Evolutionary conservation across 495 filamentous ascomycete genomes (phyloP).

Genomic region (Penicillium soppii): DNA sequence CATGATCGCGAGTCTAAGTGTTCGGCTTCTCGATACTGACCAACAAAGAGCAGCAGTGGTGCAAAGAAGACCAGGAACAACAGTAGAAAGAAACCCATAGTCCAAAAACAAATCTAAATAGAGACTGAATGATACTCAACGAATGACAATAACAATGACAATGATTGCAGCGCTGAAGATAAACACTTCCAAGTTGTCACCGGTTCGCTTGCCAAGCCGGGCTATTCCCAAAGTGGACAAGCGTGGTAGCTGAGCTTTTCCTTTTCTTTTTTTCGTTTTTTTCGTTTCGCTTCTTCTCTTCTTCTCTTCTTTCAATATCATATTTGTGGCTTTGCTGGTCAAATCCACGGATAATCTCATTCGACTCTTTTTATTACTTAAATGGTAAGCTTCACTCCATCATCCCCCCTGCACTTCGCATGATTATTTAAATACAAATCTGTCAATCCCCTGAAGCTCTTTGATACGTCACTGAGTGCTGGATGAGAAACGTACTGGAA

Average conservation of each 20-base stretch:
- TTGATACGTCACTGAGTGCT: constrained; percentile 45
- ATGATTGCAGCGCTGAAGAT: neutral
- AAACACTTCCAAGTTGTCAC: neutral
- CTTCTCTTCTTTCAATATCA: constrained; percentile 11
- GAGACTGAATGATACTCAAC: neutral
- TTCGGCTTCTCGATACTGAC: constrained; percentile 26
- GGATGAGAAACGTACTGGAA: constrained; percentile 50
- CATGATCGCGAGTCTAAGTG: neutral
- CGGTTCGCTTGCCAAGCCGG: constrained; percentile 10
- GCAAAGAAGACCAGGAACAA: constrained; percentile 50
- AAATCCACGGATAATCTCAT: constrained; percentile 18
- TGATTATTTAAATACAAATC: constrained; percentile 78
- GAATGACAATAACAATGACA: too few relatives aligned
- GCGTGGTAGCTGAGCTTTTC: constrained; percentile 18
- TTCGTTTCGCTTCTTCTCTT: constrained; percentile 15
- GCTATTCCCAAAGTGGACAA: constrained; percentile 29
- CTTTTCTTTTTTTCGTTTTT: constrained; percentile 21
- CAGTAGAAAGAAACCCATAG: constrained; percentile 51
- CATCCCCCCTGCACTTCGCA: constrained; percentile 35
- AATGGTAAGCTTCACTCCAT: constrained; percentile 35
- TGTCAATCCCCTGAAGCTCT: constrained; percentile 86
- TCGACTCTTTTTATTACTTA: constrained; percentile 16
- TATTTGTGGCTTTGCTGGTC: constrained; percentile 41
- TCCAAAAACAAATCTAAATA: too few relatives aligned
- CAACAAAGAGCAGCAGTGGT: constrained; percentile 47